phyloP scores from a whole-genome alignment of 1,139 yeast species.

The Yamadazyma atlantica region DNA sequence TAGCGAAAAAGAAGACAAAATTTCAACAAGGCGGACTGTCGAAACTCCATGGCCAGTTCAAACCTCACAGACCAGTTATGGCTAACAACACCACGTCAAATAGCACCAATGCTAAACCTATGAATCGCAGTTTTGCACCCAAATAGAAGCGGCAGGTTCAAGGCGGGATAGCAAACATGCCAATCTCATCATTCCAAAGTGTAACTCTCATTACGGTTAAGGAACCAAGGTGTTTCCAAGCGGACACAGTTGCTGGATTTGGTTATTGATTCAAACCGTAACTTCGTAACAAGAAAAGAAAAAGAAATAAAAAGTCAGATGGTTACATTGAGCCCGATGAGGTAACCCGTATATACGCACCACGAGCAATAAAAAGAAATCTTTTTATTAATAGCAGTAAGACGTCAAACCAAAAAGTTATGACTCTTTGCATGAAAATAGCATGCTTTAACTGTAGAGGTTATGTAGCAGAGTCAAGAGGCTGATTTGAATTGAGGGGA shows the following conservation, averaged over 20 bases:
- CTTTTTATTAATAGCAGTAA: background rate
- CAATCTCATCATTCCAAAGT: too few relatives aligned
- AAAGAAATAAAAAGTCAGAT: background rate
- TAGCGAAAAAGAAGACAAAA: slow-evolving; percentile 3
- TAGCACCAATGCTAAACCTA: too few relatives aligned
- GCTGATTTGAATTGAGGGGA: background rate
- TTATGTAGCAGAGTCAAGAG: too few relatives aligned
- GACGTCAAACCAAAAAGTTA: background rate
- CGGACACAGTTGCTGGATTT: background rate
- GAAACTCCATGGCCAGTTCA: slow-evolving; percentile 2
- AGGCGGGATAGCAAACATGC: background rate
- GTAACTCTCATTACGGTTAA: too few relatives aligned
- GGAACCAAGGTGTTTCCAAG: too few relatives aligned
- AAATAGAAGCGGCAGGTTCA: background rate
- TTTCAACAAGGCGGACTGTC: background rate
- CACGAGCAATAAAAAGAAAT: background rate
- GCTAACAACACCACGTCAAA: too few relatives aligned
- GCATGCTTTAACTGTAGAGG: background rate
- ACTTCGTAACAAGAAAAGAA: background rate
- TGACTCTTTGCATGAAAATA: background rate
- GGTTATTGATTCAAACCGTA: background rate
- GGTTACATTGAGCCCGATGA: background rate
- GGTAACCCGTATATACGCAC: slow-evolving; percentile 1
- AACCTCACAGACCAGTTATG: background rate
- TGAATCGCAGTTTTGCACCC: slow-evolving; percentile 3